Base-by-base conservation (phyloP, 2,329 filamentous ascomycete genomes). In the Cladosporium halotolerans region DNA sequence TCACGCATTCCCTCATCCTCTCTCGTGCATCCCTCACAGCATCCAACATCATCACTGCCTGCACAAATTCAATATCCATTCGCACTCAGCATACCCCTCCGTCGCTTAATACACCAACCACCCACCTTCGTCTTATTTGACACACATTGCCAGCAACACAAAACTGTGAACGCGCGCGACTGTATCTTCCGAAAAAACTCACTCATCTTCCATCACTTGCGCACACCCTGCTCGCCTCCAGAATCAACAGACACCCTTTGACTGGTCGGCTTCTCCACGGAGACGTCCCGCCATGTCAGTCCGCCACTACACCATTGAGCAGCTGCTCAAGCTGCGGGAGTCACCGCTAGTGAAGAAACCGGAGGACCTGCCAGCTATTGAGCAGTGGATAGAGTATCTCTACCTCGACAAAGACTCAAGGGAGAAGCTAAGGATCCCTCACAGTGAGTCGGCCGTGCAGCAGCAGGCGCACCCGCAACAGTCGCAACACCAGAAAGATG, bases 371-470 rank as follows among this genome's bases (percentile, higher is more conserved):
- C 91, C 90, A 60, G 86, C 89, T 23, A 81, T 86, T 58, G 89
- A 95, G 74, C 89, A 95, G 76, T 97, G 91, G 91, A 95, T 96
- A 89, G 90, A 92, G 87, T 95, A 72, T 60, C 70, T 66, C 59
- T 67, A 66, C 61, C 54, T 66, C 56, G 65, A 67, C 55, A 63
- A 66, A 56, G 63, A 65, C 57, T 58, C 56, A 59, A 60, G 65
- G 63, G 64, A 68, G 54, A 68, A 64, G 65, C 66, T 68, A 67
- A 68, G 66, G 64, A 68, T 68, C 57, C 65, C 63, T 49, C 66
- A 67, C 62, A 68, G 66, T 67, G 65, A 68, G 58, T 52, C 61
- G 38, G 47, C 55, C 11, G 56, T 56, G 46, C 52, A 56, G 33
- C 48, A 40, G 10, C 48, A 51, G 32, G 48, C 48, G 16, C 44